phyloP scores from a whole-genome alignment of 164 flowering plant species.

The Saururus chinensis region DNA sequence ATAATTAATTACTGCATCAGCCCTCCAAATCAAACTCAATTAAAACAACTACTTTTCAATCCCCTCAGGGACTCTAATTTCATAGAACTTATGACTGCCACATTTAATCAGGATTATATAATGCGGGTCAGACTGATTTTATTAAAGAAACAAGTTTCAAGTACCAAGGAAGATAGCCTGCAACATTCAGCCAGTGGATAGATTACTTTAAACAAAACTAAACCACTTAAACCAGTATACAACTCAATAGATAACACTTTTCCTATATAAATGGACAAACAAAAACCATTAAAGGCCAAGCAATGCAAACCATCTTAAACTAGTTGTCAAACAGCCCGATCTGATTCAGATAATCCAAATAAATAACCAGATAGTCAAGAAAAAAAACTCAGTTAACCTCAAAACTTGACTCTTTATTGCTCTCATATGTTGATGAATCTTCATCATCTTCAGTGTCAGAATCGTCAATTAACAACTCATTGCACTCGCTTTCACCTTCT shows the following conservation, averaged over 20 bases:
- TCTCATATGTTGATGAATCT: constrained; percentile 31
- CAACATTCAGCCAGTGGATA: neutral
- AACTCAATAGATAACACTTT: neutral
- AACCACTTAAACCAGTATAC: neutral
- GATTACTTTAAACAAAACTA: no score
- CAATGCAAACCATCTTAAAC: neutral
- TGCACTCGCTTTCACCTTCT: constrained; percentile 30
- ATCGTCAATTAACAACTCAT: constrained; percentile 44
- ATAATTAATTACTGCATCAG: no score
- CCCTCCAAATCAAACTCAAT: no score
- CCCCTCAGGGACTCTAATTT: no score
- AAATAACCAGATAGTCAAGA: neutral
- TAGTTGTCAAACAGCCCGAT: neutral
- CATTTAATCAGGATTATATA: no score
- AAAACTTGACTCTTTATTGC: constrained; percentile 21
- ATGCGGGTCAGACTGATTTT: no score
- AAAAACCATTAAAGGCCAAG: neutral
- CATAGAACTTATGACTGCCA: no score
- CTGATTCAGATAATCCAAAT: neutral
- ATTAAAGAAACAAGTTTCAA: no score
- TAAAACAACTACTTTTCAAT: no score
- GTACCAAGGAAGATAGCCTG: neutral
- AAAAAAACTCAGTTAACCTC: constrained; percentile 20
- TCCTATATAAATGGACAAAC: no score
- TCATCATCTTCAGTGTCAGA: constrained; percentile 26